Evolutionary conservation across 116 monocot species (phyloP).

Genomic region (Papilionanthe hybrid): DNA sequence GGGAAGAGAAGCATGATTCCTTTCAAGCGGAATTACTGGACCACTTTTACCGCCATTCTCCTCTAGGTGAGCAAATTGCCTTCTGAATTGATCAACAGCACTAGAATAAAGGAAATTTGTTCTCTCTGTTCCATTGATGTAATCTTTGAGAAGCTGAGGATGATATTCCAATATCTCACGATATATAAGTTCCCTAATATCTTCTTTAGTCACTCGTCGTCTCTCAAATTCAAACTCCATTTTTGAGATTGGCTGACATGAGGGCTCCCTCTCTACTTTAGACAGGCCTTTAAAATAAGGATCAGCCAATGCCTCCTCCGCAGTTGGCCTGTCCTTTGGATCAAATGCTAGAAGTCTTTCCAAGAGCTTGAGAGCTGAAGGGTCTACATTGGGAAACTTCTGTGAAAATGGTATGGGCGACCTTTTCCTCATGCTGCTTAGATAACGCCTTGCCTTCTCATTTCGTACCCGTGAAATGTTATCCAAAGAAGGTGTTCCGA

Average conservation of each 20-base stretch:
- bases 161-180: no score
- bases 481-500: slow-evolving; percentile 68
- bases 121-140: slow-evolving; percentile 54
- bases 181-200: slow-evolving; percentile 75
- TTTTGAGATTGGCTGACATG: slow-evolving; percentile 72
- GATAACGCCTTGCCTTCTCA: slow-evolving; percentile 88
- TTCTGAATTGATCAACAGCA: slow-evolving; percentile 79
- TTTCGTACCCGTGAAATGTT: slow-evolving; percentile 75
- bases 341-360: slow-evolving; percentile 88
- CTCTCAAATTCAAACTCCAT: slow-evolving; percentile 92
- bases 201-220: slow-evolving; percentile 73
- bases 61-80: slow-evolving; percentile 82
- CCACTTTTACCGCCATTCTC: slow-evolving; percentile 70
- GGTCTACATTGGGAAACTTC: slow-evolving; percentile 88
- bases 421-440: slow-evolving; percentile 86
- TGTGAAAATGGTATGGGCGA: slow-evolving; percentile 60
- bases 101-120: slow-evolving; percentile 73
- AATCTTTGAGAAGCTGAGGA: slow-evolving; percentile 31
- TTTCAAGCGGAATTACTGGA: slow-evolving; percentile 50
- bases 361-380: slow-evolving; percentile 70
- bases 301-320: slow-evolving; percentile 86
- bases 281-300: slow-evolving; percentile 83
- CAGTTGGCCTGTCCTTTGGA: slow-evolving; percentile 86
- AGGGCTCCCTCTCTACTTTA: slow-evolving; percentile 80
- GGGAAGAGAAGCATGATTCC: slow-evolving; percentile 85